Evolutionary conservation across 2,329 filamentous ascomycete genomes (phyloP), one percentile per base, ranked within the genome.

Genomic region (Claviceps capensis): DNA sequence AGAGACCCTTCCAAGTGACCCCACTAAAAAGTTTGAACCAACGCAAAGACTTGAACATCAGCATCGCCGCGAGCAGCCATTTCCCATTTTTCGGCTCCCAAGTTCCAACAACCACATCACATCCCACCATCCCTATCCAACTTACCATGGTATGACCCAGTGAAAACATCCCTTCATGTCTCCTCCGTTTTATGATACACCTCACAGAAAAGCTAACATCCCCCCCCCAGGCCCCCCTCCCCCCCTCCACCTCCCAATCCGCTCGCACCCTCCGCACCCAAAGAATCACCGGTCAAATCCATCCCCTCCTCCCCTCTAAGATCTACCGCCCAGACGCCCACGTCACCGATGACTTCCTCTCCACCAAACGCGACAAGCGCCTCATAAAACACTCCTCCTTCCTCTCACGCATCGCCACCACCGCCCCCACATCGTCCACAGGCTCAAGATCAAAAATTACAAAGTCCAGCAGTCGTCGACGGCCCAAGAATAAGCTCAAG

Each of bases 311-410:
- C 22, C 74, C 78, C 49, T 68, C 72, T 63, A 76, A 74, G 61
- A 70, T 72, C 13, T 74, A 76, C 64, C 77, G 75, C 50, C 62
- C 70, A 48, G 69, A 75, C 59, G 74, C 77, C 58, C 63, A 69
- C 47, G 72, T 76, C 14, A 67, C 72, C 46, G 76, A 81, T 63
- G 56, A 65, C 54, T 90, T 91, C 67, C 72, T 81, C 55, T 77
- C 81, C 51, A 82, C 77, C 56, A 97, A 96, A 69, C 83, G 79
- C 63, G 87, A 94, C 72, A 95, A 91, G 72, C 85, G 84, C 23
- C 72, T 76, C 37, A 87, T 94, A 60, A 90, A 89, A 64, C 88
- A 88, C 73, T 85, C 85, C 0, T 71, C 82, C 14, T 88, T 97
- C 57, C 73, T 95, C 30, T 83, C 81, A 19, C 85, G 83, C 56